Base-by-base conservation (phyloP, 345 rosid genomes). In the Populus simonii region DNA sequence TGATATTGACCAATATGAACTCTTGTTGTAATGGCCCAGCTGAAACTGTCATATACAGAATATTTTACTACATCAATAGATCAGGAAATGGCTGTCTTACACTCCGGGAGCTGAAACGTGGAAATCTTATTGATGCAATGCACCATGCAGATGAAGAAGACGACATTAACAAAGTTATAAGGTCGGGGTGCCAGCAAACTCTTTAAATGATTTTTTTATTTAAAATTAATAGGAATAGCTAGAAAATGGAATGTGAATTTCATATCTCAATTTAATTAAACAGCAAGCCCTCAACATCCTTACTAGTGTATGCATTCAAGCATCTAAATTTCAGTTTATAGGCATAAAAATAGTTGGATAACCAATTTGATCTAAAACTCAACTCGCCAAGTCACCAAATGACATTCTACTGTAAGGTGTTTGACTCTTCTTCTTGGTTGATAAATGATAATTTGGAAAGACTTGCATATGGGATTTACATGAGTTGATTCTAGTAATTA, bases 21-120 rank as follows among this genome's bases (percentile, higher is more conserved):
- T 80, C 78, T 61, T 84, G 70, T 76, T 70, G 63, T 76, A 72
- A 49, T 83, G 81, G 73, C 70, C 79, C 96, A 96, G 99, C 99
- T 87, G 98, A 96, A 88, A 96, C 99, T 79, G 99, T 96, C 72
- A 89, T 96, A 87, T 96, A 90, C 86, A 85, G 99, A 89, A 96
- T 96, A 83, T 96, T 89, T 87, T 96, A 91, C 90, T 89, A 89
- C 88, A 86, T 93, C 79, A 96, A 96, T 86, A 88, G 93, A 86
- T 76, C 92, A 57, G 95, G 94, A 74, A 93, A 88, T 91, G 98
- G 99, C 23, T 94, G 80, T 77, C 89, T 93, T 73, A 89, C 97
- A 43, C 88, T 96, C 62, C 89, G 89, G 88, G 99, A 96, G 90
- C 89, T 96, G 81, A 96, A 91, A 78, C 92, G 94, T 63, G 93